Conservation (phyloP, 495 filamentous ascomycete species). For the Jackrogersella multiformis region DNA sequence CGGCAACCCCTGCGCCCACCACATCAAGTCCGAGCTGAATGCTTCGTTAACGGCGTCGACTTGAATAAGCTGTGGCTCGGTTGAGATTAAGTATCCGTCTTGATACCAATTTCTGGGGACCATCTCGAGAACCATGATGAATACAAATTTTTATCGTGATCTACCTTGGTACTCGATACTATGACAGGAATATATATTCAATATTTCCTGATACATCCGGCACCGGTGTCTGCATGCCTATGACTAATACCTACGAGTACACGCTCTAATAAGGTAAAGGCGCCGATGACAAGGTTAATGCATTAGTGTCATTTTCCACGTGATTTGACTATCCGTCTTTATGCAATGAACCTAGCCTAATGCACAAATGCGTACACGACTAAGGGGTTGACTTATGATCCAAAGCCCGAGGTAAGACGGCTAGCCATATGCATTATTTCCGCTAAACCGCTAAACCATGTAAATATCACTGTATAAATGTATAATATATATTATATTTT, state of each 20-base stretch:
- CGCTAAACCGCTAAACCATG: too few species aligned
- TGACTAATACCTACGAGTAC: background rate
- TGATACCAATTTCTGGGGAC: conserved; percentile 43
- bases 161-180: background rate
- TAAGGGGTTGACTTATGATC: too few species aligned
- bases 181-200: background rate
- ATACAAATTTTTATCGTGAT: background rate
- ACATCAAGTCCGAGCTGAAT: conserved; percentile 61
- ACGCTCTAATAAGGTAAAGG: background rate
- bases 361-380: too few species aligned
- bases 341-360: background rate
- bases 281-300: background rate
- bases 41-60: conserved; percentile 59
- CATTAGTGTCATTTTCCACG: conserved; percentile 1
- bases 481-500: too few species aligned
- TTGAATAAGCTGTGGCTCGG: conserved; percentile 58
- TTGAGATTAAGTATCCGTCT: conserved; percentile 59
- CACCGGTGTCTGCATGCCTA: background rate
- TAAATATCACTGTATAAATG: too few species aligned
- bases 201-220: background rate
- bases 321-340: too few species aligned
- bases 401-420: too few species aligned
- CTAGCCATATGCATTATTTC: too few species aligned
- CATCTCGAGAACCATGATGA: conserved; percentile 41
- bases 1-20: conserved; percentile 61